Percentiles rank a stretch among this genome's conserved stretches.
Evolutionary conservation across 2,329 filamentous ascomycete genomes (phyloP).

Genomic region (Tolypocladium ovalisporum): DNA sequence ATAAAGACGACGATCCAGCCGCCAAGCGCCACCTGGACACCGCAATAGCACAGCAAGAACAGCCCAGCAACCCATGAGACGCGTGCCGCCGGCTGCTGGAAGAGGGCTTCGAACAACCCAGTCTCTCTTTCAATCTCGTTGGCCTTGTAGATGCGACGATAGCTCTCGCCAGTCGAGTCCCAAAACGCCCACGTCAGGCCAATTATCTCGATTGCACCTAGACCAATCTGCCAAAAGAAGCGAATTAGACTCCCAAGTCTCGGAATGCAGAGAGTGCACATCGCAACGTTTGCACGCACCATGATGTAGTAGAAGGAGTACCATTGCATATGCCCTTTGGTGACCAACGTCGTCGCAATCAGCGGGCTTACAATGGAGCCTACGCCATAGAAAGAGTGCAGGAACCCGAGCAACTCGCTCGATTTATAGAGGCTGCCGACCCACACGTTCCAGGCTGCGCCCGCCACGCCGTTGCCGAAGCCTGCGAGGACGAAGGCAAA

Average conservation of each 20-base stretch:
- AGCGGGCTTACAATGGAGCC: constrained; percentile 61
- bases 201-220: constrained; percentile 44
- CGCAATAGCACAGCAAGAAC: constrained; percentile 72
- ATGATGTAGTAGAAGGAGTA: constrained; percentile 62
- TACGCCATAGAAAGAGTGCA: constrained; percentile 62
- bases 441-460: constrained; percentile 49
- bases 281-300: constrained; percentile 52
- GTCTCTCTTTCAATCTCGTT: constrained; percentile 15
- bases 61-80: constrained; percentile 63
- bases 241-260: neutral
- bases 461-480: constrained; percentile 60
- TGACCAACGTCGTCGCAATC: constrained; percentile 63
- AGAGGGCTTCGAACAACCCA: constrained; percentile 29
- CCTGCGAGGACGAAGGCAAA: constrained; percentile 55
- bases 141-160: constrained; percentile 22
- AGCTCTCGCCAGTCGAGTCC: constrained; percentile 45
- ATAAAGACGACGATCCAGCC: constrained; percentile 82
- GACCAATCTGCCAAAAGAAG: constrained; percentile 41
- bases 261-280: constrained; percentile 51
- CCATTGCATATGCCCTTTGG: constrained; percentile 51
- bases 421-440: constrained; percentile 60
- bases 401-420: constrained; percentile 62
- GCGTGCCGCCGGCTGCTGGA: constrained; percentile 29
- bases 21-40: constrained; percentile 63
- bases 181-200: constrained; percentile 49